Evolutionary conservation across 148 eudicot genomes (phyloP).

Genomic region (Linanthus parryae): DNA sequence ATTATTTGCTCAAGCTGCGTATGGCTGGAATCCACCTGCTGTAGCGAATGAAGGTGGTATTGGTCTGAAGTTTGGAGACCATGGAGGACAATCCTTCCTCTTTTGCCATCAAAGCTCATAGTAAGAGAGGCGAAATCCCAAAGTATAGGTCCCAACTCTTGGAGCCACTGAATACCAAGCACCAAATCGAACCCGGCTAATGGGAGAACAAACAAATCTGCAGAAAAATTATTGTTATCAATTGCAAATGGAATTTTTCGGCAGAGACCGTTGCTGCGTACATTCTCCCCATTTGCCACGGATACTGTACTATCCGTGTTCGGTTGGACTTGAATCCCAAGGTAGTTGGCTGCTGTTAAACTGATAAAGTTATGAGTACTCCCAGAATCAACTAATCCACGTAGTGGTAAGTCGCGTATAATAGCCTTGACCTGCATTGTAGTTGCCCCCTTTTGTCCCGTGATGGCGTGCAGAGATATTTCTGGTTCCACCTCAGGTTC

Average conservation of each 20-base stretch:
- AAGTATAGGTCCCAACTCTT: neutral
- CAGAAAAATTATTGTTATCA: neutral
- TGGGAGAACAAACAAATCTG: neutral
- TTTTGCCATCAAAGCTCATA: neutral
- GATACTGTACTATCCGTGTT: neutral
- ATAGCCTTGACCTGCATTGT: neutral
- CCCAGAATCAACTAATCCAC: neutral
- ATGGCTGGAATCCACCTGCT: neutral
- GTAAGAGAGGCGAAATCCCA: neutral
- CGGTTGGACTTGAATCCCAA: neutral
- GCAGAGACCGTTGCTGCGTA: neutral
- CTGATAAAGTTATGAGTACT: neutral
- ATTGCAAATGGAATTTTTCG: neutral
- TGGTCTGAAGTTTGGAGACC: neutral
- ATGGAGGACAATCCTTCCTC: neutral
- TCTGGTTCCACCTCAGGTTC: neutral
- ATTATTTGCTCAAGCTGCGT: neutral
- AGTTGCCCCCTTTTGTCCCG: neutral
- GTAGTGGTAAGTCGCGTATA: neutral
- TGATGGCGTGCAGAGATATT: neutral
- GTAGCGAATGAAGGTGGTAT: neutral
- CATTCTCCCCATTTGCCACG: neutral
- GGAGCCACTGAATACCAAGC: neutral
- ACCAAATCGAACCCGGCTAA: neutral
- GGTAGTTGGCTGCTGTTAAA: neutral